Percentiles rank a stretch among this genome's conserved stretches.
Evolutionary conservation across 2,329 filamentous ascomycete species (phyloP).

Genomic region (Penicillium polonicum): DNA sequence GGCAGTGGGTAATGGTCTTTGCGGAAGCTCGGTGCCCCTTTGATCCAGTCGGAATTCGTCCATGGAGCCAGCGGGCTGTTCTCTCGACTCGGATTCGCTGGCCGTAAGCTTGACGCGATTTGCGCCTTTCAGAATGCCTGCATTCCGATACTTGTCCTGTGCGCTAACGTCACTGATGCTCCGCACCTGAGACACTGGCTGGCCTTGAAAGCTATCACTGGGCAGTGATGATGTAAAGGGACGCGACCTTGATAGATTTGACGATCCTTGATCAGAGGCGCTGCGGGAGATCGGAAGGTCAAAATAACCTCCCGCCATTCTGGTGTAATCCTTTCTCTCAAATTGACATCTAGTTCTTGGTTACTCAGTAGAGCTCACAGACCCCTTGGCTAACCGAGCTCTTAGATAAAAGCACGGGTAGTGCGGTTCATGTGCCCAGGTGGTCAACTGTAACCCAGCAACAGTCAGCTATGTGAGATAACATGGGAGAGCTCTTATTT

Average conservation of each 20-base stretch:
- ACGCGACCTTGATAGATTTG: conserved; percentile 28
- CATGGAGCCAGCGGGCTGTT: conserved; percentile 24
- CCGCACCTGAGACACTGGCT: conserved; percentile 13
- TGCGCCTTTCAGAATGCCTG: conserved; percentile 36
- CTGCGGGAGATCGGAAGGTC: conserved; percentile 31
- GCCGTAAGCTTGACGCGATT: conserved; percentile 38
- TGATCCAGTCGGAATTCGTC: conserved; percentile 31
- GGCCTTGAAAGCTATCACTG: conserved; percentile 26
- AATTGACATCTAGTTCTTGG: not conserved
- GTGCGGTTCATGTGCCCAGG: conserved; percentile 3
- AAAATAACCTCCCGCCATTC: conserved; percentile 38
- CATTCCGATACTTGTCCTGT: conserved; percentile 39
- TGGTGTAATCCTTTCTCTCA: conserved; percentile 12
- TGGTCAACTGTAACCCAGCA: conserved; percentile 22
- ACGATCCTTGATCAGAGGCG: conserved; percentile 1
- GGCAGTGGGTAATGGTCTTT: conserved; percentile 35
- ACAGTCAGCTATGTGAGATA: conserved; percentile 27
- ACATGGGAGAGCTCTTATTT: conserved; percentile 1
- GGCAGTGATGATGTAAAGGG: conserved; percentile 25
- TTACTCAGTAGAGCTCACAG: conserved; percentile 10
- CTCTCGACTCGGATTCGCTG: conserved; percentile 23
- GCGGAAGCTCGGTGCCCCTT: conserved; percentile 32
- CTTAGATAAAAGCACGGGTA: not conserved
- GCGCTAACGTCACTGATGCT: conserved; percentile 23
- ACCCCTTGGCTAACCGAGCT: conserved; percentile 4